These are phyloP conservation scores for Chaetothyriales sp. DNA, from an alignment of 2,329 filamentous ascomycete species.

Conservation along the genomic window DNA sequence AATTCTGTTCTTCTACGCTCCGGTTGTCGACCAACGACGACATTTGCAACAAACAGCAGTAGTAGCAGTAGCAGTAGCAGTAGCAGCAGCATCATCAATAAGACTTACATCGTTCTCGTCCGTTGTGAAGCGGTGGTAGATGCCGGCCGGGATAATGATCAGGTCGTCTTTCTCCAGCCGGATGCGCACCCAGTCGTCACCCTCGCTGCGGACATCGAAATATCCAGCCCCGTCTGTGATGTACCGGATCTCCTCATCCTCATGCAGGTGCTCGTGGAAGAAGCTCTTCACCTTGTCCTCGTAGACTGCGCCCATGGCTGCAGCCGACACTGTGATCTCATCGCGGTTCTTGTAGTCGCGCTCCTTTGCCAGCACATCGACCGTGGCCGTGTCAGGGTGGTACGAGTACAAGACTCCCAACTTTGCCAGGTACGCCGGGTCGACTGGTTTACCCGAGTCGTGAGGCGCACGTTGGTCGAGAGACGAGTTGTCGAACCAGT, in stretches of 20 bases:
- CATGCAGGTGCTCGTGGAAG: slow-evolving; percentile 90
- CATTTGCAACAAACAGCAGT: slow-evolving; percentile 6
- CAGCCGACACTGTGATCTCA: slow-evolving; percentile 74
- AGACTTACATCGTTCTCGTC: slow-evolving; percentile 70
- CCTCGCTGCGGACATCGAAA: slow-evolving; percentile 75
- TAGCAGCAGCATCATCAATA: not conserved
- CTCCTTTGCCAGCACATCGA: slow-evolving; percentile 57
- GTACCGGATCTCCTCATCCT: slow-evolving; percentile 97
- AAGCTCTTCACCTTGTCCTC: slow-evolving; percentile 89
- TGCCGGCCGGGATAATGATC: slow-evolving; percentile 83
- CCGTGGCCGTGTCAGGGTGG: slow-evolving; percentile 47
- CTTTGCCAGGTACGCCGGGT: slow-evolving; percentile 48
- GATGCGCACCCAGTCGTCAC: slow-evolving; percentile 82
- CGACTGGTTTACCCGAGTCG: slow-evolving; percentile 61
- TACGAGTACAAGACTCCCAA: slow-evolving; percentile 70
- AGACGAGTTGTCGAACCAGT: slow-evolving; percentile 57
- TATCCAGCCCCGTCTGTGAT: slow-evolving; percentile 77
- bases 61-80: too few species aligned
- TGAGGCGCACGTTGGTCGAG: slow-evolving; percentile 88
- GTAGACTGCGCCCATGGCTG: slow-evolving; percentile 71
- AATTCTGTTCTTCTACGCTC: not conserved
- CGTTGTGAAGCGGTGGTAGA: slow-evolving; percentile 95
- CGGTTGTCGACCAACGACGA: not conserved
- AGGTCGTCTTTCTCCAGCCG: slow-evolving; percentile 71
- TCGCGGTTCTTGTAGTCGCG: slow-evolving; percentile 90